Percentiles rank a stretch among this genome's conserved stretches.
Conservation (phyloP, 495 filamentous ascomycete species). For the Penicillium ucsense region DNA sequence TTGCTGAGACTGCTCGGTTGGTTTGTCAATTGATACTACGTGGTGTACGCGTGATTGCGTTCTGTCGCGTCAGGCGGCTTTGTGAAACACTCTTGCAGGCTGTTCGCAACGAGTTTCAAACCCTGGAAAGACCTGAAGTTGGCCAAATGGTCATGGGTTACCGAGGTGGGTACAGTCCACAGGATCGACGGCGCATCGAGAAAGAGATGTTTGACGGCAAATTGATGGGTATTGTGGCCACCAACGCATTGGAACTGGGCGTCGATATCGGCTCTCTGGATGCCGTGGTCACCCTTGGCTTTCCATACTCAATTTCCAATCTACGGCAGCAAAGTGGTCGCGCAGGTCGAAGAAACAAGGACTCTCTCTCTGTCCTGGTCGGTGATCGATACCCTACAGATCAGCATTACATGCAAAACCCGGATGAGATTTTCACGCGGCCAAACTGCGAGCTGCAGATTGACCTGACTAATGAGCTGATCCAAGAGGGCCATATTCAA, state of each 20-base stretch:
- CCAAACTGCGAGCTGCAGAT: slow-evolving; percentile 84
- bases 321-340: slow-evolving; percentile 90
- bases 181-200: slow-evolving; percentile 85
- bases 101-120: slow-evolving; percentile 64
- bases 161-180: slow-evolving; percentile 88
- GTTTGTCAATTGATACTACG: slow-evolving; percentile 86
- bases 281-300: slow-evolving; percentile 87
- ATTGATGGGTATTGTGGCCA: slow-evolving; percentile 87
- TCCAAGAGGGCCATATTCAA: slow-evolving; percentile 88
- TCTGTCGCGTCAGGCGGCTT: slow-evolving; percentile 76
- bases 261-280: slow-evolving; percentile 95
- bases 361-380: slow-evolving; percentile 83
- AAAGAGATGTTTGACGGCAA: slow-evolving; percentile 96
- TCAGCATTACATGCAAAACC: slow-evolving; percentile 95
- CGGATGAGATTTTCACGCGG: slow-evolving; percentile 89
- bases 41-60: slow-evolving; percentile 88
- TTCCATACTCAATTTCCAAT: slow-evolving; percentile 92
- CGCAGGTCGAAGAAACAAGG: slow-evolving; percentile 86
- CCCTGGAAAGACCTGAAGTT: slow-evolving; percentile 62
- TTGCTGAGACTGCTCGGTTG: slow-evolving; percentile 74
- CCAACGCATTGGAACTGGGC: slow-evolving; percentile 84
- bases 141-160: slow-evolving; percentile 86
- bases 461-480: slow-evolving; percentile 82
- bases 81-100: slow-evolving; percentile 81
- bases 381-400: slow-evolving; percentile 91